Evolutionary conservation across 768 basidiomycete species (phyloP).

Genomic region (Mrakia gelida): DNA sequence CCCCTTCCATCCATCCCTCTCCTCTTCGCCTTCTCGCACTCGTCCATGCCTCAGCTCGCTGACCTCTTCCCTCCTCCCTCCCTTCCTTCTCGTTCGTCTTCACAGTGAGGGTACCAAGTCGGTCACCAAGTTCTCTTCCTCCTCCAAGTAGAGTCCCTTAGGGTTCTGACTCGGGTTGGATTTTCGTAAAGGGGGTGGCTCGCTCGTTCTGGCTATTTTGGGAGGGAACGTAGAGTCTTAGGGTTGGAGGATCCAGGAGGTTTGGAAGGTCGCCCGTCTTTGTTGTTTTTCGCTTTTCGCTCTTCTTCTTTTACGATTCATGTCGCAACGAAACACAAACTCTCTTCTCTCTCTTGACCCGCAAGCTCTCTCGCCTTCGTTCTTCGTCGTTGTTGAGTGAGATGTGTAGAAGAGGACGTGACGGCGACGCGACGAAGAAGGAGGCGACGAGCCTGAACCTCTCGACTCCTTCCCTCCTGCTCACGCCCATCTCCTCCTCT

Average conservation of each 20-base stretch:
- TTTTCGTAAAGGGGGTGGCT: background rate
- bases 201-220: constrained; percentile 2
- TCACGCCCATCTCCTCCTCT: no score
- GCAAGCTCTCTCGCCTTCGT: no score
- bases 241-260: background rate
- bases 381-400: no score
- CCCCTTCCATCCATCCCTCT: background rate
- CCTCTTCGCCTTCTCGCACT: background rate
- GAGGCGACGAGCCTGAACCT: no score
- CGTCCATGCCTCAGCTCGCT: background rate
- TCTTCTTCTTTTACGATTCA: background rate
- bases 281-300: background rate
- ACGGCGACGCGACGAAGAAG: no score
- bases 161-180: background rate
- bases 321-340: background rate
- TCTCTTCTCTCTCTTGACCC: no score
- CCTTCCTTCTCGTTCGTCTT: background rate
- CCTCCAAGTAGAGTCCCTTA: background rate
- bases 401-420: no score
- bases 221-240: background rate
- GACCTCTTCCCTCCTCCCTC: background rate
- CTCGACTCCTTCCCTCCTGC: no score
- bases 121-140: constrained; percentile 56
- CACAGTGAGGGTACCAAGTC: constrained; percentile 76
- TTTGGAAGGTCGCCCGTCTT: background rate